Conservation (phyloP, 2,329 filamentous ascomycete species). For the Coniochaeta prunicola region DNA sequence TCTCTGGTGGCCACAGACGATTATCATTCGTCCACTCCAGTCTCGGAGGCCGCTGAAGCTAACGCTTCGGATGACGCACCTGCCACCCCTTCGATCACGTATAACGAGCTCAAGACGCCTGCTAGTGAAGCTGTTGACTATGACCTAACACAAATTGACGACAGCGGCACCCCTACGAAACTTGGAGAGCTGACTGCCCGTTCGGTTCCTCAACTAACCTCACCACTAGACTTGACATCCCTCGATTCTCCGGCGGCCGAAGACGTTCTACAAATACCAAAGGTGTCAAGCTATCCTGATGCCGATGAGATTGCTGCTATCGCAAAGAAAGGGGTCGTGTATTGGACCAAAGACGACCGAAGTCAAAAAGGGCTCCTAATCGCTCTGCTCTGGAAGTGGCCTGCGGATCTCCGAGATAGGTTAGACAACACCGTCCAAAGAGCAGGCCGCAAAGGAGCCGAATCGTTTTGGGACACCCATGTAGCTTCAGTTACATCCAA, state of each 20-base stretch:
- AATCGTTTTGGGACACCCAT: background rate
- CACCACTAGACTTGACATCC: background rate
- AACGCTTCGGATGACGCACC: background rate
- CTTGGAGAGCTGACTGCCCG: background rate
- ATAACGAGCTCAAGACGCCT: background rate
- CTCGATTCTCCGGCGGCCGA: background rate
- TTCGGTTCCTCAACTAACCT: background rate
- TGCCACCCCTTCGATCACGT: background rate
- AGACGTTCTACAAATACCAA: background rate
- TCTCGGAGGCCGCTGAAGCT: too few relatives aligned
- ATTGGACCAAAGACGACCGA: background rate
- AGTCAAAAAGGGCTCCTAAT: slow-evolving; percentile 19
- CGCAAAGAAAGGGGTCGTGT: slow-evolving; percentile 6
- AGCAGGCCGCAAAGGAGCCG: background rate
- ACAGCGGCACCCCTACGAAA: background rate
- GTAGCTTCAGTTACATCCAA: background rate
- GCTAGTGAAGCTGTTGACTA: background rate
- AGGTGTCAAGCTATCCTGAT: background rate
- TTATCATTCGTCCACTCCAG: background rate
- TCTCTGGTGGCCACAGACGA: background rate
- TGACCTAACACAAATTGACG: slow-evolving; percentile 5
- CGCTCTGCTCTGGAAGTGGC: slow-evolving; percentile 17
- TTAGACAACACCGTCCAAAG: background rate
- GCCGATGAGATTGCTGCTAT: slow-evolving; percentile 8
- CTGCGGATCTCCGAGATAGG: background rate